Conservation (phyloP, 805 yeast species). For the Hanseniaspora mollemarum region DNA sequence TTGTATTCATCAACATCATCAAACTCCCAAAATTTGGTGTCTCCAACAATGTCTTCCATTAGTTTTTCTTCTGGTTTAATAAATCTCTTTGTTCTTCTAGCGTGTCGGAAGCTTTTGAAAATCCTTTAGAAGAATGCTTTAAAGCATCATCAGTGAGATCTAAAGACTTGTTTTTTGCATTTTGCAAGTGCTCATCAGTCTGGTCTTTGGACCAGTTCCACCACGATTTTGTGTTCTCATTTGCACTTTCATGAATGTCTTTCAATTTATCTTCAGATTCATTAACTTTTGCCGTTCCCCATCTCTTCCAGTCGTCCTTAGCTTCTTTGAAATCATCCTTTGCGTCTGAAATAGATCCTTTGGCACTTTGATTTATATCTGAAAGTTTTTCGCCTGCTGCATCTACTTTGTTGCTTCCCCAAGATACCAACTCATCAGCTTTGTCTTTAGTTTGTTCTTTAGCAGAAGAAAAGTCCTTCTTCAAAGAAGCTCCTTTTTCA, state of each 20-base stretch:
- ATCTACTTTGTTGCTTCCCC: conserved; percentile 21
- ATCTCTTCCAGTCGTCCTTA: conserved; percentile 25
- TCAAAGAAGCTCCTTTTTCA: neutral
- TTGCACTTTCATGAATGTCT: conserved; percentile 4
- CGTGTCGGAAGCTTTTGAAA: conserved; percentile 5
- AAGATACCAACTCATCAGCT: conserved; percentile 20
- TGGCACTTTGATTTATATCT: conserved; percentile 27
- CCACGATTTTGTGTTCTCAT: neutral
- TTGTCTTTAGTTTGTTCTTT: conserved; percentile 27
- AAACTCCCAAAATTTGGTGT: conserved; percentile 1
- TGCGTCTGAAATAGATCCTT: conserved; percentile 6
- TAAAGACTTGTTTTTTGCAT: neutral
- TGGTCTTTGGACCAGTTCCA: conserved; percentile 4
- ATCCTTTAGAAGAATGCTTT: neutral
- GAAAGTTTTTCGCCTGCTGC: conserved; percentile 18
- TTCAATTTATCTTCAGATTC: conserved; percentile 18
- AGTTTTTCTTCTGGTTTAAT: conserved; percentile 7
- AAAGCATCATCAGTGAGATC: conserved; percentile 11
- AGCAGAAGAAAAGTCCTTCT: conserved; percentile 23
- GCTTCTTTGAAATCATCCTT: conserved; percentile 28
- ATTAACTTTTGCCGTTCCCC: conserved; percentile 22
- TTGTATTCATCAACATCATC: conserved; percentile 5
- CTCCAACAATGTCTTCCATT: neutral
- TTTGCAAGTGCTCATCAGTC: neutral
- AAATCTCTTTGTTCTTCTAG: conserved; percentile 13